A percentile compares a stretch with the other conserved stretches of the same genome.
Evolutionary conservation across 441 rosid genomes (phyloP).

Genomic region (Heliophila coronopifolia): DNA sequence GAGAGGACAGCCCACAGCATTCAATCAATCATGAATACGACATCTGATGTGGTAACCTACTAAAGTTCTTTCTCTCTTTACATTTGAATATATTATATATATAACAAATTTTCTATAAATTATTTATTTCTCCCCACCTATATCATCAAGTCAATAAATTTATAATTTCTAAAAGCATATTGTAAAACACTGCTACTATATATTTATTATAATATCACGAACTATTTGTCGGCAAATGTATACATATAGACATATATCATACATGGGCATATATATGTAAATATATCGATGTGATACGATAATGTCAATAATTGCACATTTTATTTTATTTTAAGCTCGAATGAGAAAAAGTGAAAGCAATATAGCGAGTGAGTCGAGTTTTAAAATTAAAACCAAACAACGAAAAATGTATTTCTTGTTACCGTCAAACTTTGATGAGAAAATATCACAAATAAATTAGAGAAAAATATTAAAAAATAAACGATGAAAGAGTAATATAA

Average conservation of each 20-base stretch:
- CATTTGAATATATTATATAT: no score
- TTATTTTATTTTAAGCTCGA: not conserved
- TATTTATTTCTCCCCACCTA: no score
- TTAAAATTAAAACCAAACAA: not conserved
- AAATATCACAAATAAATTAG: not conserved
- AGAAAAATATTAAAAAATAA: not conserved
- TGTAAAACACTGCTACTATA: not conserved
- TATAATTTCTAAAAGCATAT: not conserved
- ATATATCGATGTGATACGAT: conserved; percentile 21
- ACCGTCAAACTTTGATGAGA: no score
- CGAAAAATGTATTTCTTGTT: not conserved
- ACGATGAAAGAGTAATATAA: not conserved
- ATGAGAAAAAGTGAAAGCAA: not conserved
- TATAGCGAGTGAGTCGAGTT: conserved; percentile 4
- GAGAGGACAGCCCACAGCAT: conserved; percentile 28
- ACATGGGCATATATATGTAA: not conserved
- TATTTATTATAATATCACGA: conserved; percentile 2
- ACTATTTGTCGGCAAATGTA: conserved; percentile 30
- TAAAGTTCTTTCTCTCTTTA: conserved; percentile 19
- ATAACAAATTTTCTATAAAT: no score
- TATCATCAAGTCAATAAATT: conserved; percentile 10
- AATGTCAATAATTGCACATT: conserved; percentile 13
- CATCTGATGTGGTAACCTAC: conserved; percentile 31
- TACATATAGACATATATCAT: conserved; percentile 19
- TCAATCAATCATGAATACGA: conserved; percentile 29